phyloP scores from a whole-genome alignment of 495 filamentous ascomycete species.

The Parachaetomium inaequale region DNA sequence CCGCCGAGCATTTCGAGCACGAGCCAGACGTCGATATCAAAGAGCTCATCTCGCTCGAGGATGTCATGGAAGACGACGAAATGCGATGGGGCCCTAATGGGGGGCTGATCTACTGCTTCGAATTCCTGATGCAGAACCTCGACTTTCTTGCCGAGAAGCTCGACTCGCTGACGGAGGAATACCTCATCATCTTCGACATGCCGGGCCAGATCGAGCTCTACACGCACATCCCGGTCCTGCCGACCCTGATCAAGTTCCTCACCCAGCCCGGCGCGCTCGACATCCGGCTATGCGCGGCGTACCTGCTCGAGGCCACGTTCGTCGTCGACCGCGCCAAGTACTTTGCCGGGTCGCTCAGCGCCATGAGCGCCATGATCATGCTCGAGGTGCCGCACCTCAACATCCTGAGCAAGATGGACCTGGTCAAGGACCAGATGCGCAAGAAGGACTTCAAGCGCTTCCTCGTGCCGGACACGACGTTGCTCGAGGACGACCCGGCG shows the following conservation, averaged over 20 bases:
- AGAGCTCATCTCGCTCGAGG: slow-evolving; percentile 89
- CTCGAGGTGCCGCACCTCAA: slow-evolving; percentile 94
- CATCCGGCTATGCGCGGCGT: slow-evolving; percentile 89
- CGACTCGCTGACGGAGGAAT: slow-evolving; percentile 86
- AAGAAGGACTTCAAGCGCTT: slow-evolving; percentile 84
- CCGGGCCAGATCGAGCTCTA: slow-evolving; percentile 98
- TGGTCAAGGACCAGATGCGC: slow-evolving; percentile 77
- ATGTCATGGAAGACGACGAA: slow-evolving; percentile 99
- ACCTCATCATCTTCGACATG: slow-evolving; percentile 96
- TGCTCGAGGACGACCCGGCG: slow-evolving; percentile 67
- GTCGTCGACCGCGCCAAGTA: slow-evolving; percentile 93
- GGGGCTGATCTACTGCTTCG: slow-evolving; percentile 96
- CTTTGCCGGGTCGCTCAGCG: slow-evolving; percentile 90
- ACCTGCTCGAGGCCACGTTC: slow-evolving; percentile 92
- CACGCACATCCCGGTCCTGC: slow-evolving; percentile 91
- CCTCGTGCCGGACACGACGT: slow-evolving; percentile 71
- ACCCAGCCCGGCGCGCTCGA: slow-evolving; percentile 75
- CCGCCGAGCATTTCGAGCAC: slow-evolving; percentile 88
- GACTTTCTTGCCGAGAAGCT: slow-evolving; percentile 88
- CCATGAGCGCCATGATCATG: slow-evolving; percentile 99
- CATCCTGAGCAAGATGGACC: slow-evolving; percentile 94
- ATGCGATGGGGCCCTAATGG: slow-evolving; percentile 91
- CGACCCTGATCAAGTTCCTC: slow-evolving; percentile 77
- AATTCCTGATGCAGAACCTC: slow-evolving; percentile 91
- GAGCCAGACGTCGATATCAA: slow-evolving; percentile 95